Base-by-base conservation (phyloP, 495 filamentous ascomycete species). In the Penicillium alfredii region DNA sequence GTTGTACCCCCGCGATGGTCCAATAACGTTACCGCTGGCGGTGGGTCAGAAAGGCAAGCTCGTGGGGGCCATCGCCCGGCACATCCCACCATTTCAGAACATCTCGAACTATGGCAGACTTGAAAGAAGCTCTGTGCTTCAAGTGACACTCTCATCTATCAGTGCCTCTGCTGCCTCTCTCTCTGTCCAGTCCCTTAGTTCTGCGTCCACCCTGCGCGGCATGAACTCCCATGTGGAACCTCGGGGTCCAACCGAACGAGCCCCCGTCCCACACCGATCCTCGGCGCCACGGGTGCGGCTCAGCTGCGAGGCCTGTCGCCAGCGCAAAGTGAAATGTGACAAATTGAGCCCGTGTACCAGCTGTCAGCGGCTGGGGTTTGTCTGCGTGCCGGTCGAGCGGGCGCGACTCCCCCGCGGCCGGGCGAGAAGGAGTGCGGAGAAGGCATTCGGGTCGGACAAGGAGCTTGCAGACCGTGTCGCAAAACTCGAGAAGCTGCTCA, bases 311-410 rank as follows among this genome's bases (percentile, higher is more conserved):
- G 47, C 40, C 56, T 92, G 85, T 50, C 77, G 82, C 18, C 74
- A 78, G 24, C 76, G 86, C 30, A 92, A 92, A 61, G 71, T 87
- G 30, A 84, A 83, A 55, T 92, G 86, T 61, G 80, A 84, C 63
- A 88, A 86, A 60, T 62, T 62, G 13, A 71, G 76, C 35, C 83
- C 84, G 28, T 90, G 85, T 49, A 71, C 67, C 39, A 86, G 84
- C 55, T 88, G 85, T 55, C 52, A 60, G 22, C 78, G 77, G 33
- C 72, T 74, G 39, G 52, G 55, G 3, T 69, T 81, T 16, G 69
- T 80, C 19, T 88, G 85, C 47, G 60, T 84, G 7, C 44, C 61
- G 1, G 56, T 64, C 0, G 55, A 67, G 30, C 42, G 63, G 15
- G 48, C 59, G 4, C 59, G 61, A 20, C 38, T 61, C 2, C 63